These are phyloP conservation scores for Eutrema japonicum DNA, from an alignment of 345 rosid genomes.

Conservation along the genomic window DNA sequence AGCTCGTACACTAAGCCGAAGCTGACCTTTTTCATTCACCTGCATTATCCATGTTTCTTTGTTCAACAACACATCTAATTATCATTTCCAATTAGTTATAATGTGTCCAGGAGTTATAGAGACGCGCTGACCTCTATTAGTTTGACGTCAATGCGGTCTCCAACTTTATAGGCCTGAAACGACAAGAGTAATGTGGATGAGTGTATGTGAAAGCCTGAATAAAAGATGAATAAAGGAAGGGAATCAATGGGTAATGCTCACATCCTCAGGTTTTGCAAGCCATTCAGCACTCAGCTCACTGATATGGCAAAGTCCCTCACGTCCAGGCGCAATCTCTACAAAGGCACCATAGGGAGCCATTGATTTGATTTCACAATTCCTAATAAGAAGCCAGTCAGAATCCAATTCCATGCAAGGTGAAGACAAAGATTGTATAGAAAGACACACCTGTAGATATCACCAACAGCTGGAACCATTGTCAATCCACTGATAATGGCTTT, in stretches of 20 bases:
- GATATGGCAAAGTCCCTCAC: constrained; percentile 98
- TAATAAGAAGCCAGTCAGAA: constrained; percentile 42
- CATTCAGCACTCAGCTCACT: constrained; percentile 87
- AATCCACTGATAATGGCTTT: constrained; percentile 74
- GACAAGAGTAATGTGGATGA: constrained; percentile 19
- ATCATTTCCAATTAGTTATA: constrained; percentile 15
- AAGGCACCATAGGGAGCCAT: constrained; percentile 91
- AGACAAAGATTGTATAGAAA: neutral
- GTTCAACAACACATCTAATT: constrained; percentile 31
- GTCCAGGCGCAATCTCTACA: constrained; percentile 96
- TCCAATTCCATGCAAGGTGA: constrained; percentile 22
- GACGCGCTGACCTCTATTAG: constrained; percentile 76
- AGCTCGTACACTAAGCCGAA: constrained; percentile 86
- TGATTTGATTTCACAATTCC: constrained; percentile 92
- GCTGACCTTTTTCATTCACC: constrained; percentile 96
- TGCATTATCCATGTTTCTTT: constrained; percentile 42
- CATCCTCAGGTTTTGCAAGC: constrained; percentile 98
- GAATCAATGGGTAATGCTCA: constrained; percentile 46
- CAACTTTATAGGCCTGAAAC: constrained; percentile 78
- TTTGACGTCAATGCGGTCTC: constrained; percentile 92
- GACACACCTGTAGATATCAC: constrained; percentile 79
- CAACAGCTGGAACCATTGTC: constrained; percentile 86
- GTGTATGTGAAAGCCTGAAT: constrained; percentile 16
- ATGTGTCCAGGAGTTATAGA: constrained; percentile 8
- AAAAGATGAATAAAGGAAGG: neutral